Base-by-base conservation (phyloP, 768 basidiomycete species). In the Collybiopsis luxurians region DNA sequence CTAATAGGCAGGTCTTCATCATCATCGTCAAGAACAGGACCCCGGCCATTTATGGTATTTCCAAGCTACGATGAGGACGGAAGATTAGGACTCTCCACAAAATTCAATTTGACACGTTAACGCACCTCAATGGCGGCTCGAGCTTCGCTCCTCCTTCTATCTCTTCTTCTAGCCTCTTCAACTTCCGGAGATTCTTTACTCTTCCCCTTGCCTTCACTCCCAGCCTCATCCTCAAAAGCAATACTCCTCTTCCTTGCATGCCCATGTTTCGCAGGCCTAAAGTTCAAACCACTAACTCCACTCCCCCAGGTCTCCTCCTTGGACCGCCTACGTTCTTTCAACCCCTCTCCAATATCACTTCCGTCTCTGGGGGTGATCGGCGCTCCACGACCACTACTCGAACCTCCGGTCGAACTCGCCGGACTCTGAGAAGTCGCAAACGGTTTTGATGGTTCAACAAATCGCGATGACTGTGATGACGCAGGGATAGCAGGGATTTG, bases 91-190 rank as follows among this genome's bases (percentile, higher is more conserved):
- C 51, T 55, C n/a, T 10, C 10, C 12, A 44, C 21, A 44, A 34
- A 52, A 40, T n/a, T 23, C 42, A 26, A 49, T 54, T 57, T 1
- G 44, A 55, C 40, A 34, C 7, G 45, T 55, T 61, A 49, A 71
- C 81, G n/a, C 53, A 93, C 92, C 84, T 94, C 89, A 66, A 92
- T 89, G 30, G 92, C 89, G 66, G 90, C 89, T 69, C 82, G 87
- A n/a, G 92, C 90, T 67, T 94, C 92, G 63, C 79, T 81, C 61
- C 92, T 77, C 68, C 92, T 78, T 64, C 92, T 76, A 66, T 92
- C 89, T 59, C 77, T 81, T 67, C 90, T 80, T 68, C 79, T 79
- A 62, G 77, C 74, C 68, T 90, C 80, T 34, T 69, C 81, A 21
- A 75, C 73, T 11, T 69, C 65, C n/a, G 53, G 50, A 26, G 56